Percentiles rank a stretch among this genome's conserved stretches.
These are phyloP conservation scores for Domatiomyces globalis DNA, from an alignment of 2,329 filamentous ascomycete species.

Conservation along the genomic window DNA sequence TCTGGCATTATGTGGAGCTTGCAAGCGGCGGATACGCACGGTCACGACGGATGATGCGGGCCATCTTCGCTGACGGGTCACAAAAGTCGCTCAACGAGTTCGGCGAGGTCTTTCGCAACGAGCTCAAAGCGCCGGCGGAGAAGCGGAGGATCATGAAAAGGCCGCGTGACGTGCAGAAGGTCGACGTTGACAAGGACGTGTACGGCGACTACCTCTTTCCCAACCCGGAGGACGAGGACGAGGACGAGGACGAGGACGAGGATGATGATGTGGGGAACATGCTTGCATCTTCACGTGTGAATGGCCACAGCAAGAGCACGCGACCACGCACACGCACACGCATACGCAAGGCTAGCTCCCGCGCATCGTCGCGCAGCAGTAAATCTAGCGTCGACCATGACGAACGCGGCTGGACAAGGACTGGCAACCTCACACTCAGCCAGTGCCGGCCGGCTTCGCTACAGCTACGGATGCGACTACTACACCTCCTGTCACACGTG, in stretches of 20 bases:
- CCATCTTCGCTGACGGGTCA: constrained; percentile 34
- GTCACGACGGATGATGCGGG: constrained; percentile 30
- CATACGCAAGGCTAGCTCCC: constrained; percentile 20
- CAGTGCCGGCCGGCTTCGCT: constrained; percentile 23
- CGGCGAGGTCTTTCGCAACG: constrained; percentile 30
- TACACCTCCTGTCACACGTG: constrained; percentile 29
- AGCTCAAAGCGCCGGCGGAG: constrained; percentile 26
- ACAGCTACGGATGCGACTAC: constrained; percentile 32
- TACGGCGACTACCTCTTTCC: constrained; percentile 33
- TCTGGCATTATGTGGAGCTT: constrained; percentile 29
- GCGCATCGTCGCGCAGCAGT: constrained; percentile 6
- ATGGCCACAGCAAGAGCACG: neutral
- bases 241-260: constrained; percentile 10
- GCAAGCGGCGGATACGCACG: constrained; percentile 22
- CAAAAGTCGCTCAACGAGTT: constrained; percentile 28
- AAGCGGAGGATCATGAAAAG: constrained; percentile 26
- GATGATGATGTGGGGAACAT: constrained; percentile 1
- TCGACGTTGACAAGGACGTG: constrained; percentile 32
- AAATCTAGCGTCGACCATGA: constrained; percentile 8
- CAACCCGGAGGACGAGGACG: constrained; percentile 25
- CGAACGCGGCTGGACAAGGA: constrained; percentile 6
- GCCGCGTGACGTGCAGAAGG: constrained; percentile 20
- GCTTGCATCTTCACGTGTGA: neutral
- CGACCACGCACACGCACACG: constrained; percentile 7
- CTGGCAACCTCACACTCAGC: constrained; percentile 6